Evolutionary conservation across 768 basidiomycete genomes (phyloP).

Genomic region (Lactifluus rugatus): DNA sequence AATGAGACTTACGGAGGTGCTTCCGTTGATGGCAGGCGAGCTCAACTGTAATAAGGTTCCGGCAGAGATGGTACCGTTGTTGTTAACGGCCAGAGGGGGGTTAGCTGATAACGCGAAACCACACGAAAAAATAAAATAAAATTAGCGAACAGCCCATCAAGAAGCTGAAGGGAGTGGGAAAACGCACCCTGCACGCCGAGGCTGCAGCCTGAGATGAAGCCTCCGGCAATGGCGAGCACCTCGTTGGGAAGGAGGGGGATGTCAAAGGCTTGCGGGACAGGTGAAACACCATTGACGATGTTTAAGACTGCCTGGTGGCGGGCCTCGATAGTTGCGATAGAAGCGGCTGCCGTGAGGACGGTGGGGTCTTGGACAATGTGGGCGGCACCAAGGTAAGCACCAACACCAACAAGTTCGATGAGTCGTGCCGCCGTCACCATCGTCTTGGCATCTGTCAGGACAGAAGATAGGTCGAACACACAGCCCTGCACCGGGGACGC

Average conservation of each 20-base stretch:
- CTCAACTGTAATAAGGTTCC: conserved; percentile 58
- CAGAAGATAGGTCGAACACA: conserved; percentile 57
- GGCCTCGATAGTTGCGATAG: conserved; percentile 74
- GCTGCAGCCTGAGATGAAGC: conserved; percentile 63
- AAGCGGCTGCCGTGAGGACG: conserved; percentile 54
- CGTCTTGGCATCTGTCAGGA: conserved; percentile 51
- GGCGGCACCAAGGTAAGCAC: conserved; percentile 69
- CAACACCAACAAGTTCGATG: conserved; percentile 67
- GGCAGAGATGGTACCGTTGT: conserved; percentile 42
- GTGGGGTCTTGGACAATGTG: conserved; percentile 50
- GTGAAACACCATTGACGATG: conserved; percentile 48
- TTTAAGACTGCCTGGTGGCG: conserved; percentile 76
- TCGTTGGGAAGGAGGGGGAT: conserved; percentile 59
- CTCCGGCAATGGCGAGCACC: conserved; percentile 57
- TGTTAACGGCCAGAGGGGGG: conserved; percentile 51
- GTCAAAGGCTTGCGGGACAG: conserved; percentile 65
- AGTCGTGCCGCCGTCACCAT: conserved; percentile 66
- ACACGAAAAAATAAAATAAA: too few species aligned
- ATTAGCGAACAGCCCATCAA: neutral
- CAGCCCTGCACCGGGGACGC: conserved; percentile 46
- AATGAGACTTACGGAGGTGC: conserved; percentile 31
- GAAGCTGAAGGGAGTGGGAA: accelerated
- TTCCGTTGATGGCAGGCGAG: conserved; percentile 45
- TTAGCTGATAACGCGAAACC: conserved; percentile 48
- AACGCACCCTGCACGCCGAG: conserved; percentile 44